Evolutionary conservation across 2,329 filamentous ascomycete species (phyloP).

Genomic region (Akanthomyces dipterigenus): DNA sequence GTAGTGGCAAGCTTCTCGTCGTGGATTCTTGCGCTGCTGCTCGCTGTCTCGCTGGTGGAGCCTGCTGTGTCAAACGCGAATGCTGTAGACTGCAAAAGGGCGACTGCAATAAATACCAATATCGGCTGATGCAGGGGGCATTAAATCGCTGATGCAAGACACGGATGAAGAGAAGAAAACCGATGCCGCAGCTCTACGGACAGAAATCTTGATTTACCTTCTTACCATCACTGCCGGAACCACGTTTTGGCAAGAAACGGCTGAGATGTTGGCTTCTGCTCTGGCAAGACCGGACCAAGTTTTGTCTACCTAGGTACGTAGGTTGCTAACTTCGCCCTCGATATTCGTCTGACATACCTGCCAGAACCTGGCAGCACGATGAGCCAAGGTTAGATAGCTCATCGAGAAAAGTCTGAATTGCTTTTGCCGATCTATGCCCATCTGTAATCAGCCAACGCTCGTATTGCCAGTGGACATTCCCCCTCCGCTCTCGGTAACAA

Average conservation of each 20-base stretch:
- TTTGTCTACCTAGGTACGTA: neutral
- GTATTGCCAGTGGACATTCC: neutral
- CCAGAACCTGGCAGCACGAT: neutral
- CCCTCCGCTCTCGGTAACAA: neutral
- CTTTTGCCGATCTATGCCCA: neutral
- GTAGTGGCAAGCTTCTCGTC: neutral
- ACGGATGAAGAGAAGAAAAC: neutral
- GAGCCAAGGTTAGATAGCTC: too few relatives aligned
- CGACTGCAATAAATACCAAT: neutral
- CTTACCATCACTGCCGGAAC: neutral
- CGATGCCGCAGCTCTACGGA: too few relatives aligned
- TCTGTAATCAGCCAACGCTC: neutral
- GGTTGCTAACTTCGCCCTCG: neutral
- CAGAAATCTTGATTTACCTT: constrained; percentile 1
- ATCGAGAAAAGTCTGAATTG: neutral
- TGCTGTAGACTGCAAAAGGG: constrained; percentile 1
- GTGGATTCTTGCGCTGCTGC: neutral
- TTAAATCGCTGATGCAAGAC: neutral
- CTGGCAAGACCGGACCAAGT: neutral
- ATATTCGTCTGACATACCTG: neutral
- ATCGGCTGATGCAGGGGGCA: neutral
- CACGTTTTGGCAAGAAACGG: neutral
- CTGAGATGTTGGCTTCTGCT: neutral
- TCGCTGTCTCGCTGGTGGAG: neutral
- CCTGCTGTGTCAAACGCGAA: neutral